Conservation (phyloP, 2,329 filamentous ascomycete species). For the Seiridium unicorne region DNA sequence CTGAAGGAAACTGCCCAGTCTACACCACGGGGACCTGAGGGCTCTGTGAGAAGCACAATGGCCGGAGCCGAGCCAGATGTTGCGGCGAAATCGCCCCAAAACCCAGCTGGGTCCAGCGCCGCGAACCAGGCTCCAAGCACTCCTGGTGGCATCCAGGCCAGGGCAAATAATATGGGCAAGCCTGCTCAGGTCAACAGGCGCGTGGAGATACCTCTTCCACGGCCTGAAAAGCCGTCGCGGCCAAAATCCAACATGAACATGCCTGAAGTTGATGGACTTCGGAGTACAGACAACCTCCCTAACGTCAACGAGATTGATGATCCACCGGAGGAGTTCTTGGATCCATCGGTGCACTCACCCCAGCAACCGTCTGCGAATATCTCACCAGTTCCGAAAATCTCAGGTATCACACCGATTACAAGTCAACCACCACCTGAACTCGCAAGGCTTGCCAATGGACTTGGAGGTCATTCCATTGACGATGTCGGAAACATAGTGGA, state of each 20-base stretch:
- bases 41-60: not conserved
- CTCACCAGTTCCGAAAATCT: conserved; percentile 39
- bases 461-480: conserved; percentile 48
- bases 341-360: conserved; percentile 26
- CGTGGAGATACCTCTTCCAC: conserved; percentile 29
- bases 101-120: not conserved
- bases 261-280: conserved; percentile 20
- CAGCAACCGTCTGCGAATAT: conserved; percentile 33
- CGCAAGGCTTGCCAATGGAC: conserved; percentile 33
- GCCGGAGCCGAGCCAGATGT: not conserved
- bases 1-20: not conserved
- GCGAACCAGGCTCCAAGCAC: not conserved
- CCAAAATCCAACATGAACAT: conserved; percentile 14
- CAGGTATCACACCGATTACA: conserved; percentile 38
- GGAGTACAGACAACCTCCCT: conserved; percentile 19
- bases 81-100: not conserved
- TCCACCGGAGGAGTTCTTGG: conserved; percentile 30
- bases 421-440: conserved; percentile 28
- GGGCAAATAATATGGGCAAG: conserved; percentile 27
- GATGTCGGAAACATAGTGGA: conserved; percentile 55
- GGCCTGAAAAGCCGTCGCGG: conserved; percentile 14
- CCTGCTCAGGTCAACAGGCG: conserved; percentile 26
- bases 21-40: not conserved
- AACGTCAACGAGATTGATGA: conserved; percentile 19
- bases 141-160: not conserved